These are phyloP conservation scores for Epithemia pelagica DNA, from an alignment of 108 stramenopile genomes.

Conservation along the genomic window DNA sequence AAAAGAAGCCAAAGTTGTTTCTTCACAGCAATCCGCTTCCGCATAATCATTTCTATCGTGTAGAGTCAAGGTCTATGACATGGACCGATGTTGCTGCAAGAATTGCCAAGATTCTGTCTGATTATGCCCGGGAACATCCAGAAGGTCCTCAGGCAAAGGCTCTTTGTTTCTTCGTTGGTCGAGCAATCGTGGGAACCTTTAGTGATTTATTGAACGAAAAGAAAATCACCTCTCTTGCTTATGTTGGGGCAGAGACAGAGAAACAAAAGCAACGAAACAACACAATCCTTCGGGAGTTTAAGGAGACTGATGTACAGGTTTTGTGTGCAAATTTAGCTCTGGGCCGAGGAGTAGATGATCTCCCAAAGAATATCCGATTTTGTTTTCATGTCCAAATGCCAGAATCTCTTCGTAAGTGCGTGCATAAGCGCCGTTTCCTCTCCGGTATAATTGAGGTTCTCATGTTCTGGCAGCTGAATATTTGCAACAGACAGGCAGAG, in stretches of 20 bases:
- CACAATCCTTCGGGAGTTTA: constrained; percentile 4
- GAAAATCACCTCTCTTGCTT: not conserved
- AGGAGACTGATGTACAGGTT: not conserved
- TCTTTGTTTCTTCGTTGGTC: not conserved
- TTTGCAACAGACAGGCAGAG: constrained; percentile 56
- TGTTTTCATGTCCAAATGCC: constrained; percentile 18
- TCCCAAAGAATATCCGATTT: constrained; percentile 7
- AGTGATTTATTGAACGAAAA: not conserved
- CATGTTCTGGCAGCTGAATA: constrained; percentile 18
- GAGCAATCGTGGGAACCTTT: not conserved
- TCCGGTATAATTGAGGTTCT: too few species aligned
- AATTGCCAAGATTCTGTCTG: not conserved
- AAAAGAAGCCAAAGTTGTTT: not conserved
- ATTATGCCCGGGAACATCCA: not conserved
- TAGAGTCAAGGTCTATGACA: not conserved
- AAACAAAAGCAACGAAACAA: not conserved
- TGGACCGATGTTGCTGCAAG: not conserved
- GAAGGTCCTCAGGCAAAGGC: not conserved
- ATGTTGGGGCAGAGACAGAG: not conserved
- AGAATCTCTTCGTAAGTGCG: constrained; percentile 18
- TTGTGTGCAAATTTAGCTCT: constrained; percentile 10
- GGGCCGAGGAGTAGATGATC: constrained; percentile 7
- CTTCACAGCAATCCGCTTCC: not conserved
- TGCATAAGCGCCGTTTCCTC: too few species aligned
- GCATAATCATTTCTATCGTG: not conserved